Evolutionary conservation across 1,284 basidiomycete genomes (phyloP).

Genomic region (Trichosporon asahii): DNA sequence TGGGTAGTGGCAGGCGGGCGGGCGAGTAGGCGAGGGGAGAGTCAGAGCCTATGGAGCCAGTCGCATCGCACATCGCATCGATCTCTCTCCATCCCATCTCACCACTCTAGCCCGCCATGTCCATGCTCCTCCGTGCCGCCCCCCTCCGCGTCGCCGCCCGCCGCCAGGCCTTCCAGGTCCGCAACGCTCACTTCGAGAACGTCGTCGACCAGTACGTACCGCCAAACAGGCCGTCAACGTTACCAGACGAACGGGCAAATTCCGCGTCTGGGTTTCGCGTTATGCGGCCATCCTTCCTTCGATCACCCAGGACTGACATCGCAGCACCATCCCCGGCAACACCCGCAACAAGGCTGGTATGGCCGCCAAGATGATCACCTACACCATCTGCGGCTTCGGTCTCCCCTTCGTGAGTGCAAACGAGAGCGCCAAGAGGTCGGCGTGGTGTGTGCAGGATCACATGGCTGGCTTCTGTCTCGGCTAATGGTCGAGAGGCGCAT

Average conservation of each 20-base stretch:
- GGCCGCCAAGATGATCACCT: slow-evolving; percentile 40
- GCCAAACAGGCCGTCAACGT: neutral
- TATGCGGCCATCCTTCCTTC: neutral
- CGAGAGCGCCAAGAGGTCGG: neutral
- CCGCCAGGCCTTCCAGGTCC: slow-evolving; percentile 19
- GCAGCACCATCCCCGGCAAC: slow-evolving; percentile 43
- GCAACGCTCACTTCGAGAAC: slow-evolving; percentile 26
- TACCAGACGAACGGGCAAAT: neutral
- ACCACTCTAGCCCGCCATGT: slow-evolving; percentile 17
- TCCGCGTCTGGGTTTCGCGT: neutral
- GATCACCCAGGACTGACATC: neutral
- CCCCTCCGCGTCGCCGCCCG: slow-evolving; percentile 22
- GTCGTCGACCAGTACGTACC: slow-evolving; percentile 23
- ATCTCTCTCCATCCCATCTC: slow-evolving; percentile 1
- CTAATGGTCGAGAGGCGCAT: neutral
- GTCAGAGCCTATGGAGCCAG: neutral
- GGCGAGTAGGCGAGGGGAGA: neutral
- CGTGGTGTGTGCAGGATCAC: neutral
- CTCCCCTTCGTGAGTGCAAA: slow-evolving; percentile 24
- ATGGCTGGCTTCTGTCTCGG: neutral
- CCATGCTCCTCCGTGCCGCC: slow-evolving; percentile 22
- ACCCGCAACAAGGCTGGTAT: slow-evolving; percentile 42
- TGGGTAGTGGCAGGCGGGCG: neutral
- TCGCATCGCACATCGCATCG: neutral
- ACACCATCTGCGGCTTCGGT: slow-evolving; percentile 25